phyloP scores from a whole-genome alignment of 208 protist genomes.

The Kentomonas sorsogonicus region DNA sequence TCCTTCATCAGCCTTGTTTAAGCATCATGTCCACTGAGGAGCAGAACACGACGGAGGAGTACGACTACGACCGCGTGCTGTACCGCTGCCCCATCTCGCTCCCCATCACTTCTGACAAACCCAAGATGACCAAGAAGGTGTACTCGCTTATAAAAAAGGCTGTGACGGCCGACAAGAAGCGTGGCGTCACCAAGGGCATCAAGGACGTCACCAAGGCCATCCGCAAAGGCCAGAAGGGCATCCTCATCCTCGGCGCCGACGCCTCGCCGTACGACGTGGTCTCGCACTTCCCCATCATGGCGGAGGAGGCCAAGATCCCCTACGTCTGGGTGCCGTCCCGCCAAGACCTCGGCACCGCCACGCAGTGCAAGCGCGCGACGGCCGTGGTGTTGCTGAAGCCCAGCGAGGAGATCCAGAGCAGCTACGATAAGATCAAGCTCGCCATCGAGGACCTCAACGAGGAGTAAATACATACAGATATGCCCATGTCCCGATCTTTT shows the following conservation, averaged over 20 bases:
- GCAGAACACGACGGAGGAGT: slow-evolving; percentile 49
- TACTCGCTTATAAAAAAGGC: slow-evolving; percentile 91
- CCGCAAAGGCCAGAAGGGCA: slow-evolving; percentile 88
- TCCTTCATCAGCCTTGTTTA: not conserved
- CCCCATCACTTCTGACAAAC: slow-evolving; percentile 85
- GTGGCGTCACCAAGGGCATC: slow-evolving; percentile 88
- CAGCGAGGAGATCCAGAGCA: slow-evolving; percentile 65
- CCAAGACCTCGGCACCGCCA: slow-evolving; percentile 88
- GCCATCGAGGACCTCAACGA: slow-evolving; percentile 86
- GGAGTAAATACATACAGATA: slow-evolving; percentile 21
- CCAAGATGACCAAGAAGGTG: slow-evolving; percentile 94
- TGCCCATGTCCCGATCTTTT: no score
- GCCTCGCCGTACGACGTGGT: slow-evolving; percentile 91
- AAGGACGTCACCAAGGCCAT: slow-evolving; percentile 93
- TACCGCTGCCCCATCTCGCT: slow-evolving; percentile 91
- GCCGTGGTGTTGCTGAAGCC: slow-evolving; percentile 90
- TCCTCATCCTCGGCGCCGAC: slow-evolving; percentile 89
- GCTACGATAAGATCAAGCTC: slow-evolving; percentile 86
- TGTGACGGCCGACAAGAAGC: slow-evolving; percentile 87
- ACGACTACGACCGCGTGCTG: slow-evolving; percentile 90
- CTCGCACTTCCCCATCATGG: slow-evolving; percentile 91
- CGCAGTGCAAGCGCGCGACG: slow-evolving; percentile 91
- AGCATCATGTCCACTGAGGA: slow-evolving; percentile 50
- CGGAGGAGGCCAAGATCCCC: slow-evolving; percentile 89
- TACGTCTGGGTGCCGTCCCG: slow-evolving; percentile 93